phyloP scores from a whole-genome alignment of 2,329 filamentous ascomycete species.

The Pyrenophora teres region DNA sequence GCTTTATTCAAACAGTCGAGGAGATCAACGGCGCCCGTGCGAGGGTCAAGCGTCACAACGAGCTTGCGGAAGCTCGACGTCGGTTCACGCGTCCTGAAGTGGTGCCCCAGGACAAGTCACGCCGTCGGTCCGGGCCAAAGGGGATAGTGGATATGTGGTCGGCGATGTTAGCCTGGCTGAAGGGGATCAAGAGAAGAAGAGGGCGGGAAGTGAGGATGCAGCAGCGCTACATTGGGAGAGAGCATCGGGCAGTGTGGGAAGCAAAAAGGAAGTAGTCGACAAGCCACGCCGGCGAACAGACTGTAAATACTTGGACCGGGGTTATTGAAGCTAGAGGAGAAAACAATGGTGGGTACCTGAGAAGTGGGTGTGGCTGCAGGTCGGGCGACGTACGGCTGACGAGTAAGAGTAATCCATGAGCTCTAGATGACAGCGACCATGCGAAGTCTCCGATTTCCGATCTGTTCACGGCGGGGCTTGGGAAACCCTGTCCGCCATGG shows the following conservation, averaged over 20 bases:
- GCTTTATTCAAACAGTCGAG: slow-evolving; percentile 25
- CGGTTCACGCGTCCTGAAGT: slow-evolving; percentile 28
- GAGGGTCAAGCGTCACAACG: slow-evolving; percentile 22
- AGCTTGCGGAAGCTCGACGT: slow-evolving; percentile 21
- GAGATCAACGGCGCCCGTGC: slow-evolving; percentile 24
- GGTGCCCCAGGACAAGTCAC: slow-evolving; percentile 30
- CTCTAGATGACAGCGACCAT: slow-evolving; percentile 33
- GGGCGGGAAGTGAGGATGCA: slow-evolving; percentile 30
- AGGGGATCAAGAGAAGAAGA: slow-evolving; percentile 19
- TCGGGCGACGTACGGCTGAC: slow-evolving; percentile 28
- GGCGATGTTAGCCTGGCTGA: slow-evolving; percentile 26
- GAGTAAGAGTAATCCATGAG: slow-evolving; percentile 29
- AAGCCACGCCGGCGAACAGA: slow-evolving; percentile 43
- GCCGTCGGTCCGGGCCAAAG: slow-evolving; percentile 15
- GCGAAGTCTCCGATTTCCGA: slow-evolving; percentile 47
- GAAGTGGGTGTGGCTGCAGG: slow-evolving; percentile 45
- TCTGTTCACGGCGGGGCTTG: slow-evolving; percentile 40
- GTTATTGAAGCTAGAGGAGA: slow-evolving; percentile 29
- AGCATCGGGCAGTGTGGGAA: slow-evolving; percentile 28
- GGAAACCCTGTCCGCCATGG: slow-evolving; percentile 40
- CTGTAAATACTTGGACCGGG: slow-evolving; percentile 36
- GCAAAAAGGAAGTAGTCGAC: slow-evolving; percentile 38
- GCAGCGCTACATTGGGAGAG: slow-evolving; percentile 40
- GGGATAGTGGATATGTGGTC: slow-evolving; percentile 31
- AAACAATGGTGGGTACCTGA: slow-evolving; percentile 38